phyloP scores from a whole-genome alignment of 164 flowering plant genomes.

The Vitis rotundifolia region DNA sequence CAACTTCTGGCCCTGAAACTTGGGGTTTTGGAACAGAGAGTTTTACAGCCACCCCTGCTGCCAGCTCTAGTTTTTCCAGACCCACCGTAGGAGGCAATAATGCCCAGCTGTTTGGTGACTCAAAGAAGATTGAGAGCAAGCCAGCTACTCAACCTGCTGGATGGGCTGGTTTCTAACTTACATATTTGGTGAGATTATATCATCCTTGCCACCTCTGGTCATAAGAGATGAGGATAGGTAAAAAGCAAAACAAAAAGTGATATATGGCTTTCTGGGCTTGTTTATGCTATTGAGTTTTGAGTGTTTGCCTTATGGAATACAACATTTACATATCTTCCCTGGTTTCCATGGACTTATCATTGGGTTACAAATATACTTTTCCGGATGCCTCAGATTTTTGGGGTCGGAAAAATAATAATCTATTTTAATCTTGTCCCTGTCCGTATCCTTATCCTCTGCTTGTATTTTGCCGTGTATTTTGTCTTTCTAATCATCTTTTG shows the following conservation, averaged over 20 bases:
- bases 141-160: slow-evolving; percentile 84
- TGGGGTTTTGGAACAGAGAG: slow-evolving; percentile 89
- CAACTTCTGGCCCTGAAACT: slow-evolving; percentile 30
- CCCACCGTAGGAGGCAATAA: slow-evolving; percentile 34
- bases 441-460: no score
- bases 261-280: slow-evolving; percentile 7
- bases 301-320: neutral
- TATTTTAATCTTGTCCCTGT: neutral
- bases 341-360: slow-evolving; percentile 1
- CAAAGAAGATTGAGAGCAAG: slow-evolving; percentile 47
- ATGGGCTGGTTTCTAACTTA: slow-evolving; percentile 93
- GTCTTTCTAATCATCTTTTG: no score
- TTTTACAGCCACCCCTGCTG: slow-evolving; percentile 67
- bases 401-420: neutral
- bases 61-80: slow-evolving; percentile 39
- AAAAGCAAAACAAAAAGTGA: neutral
- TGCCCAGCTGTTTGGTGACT: slow-evolving; percentile 48
- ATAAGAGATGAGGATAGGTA: neutral
- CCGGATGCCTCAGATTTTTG: slow-evolving; percentile 7
- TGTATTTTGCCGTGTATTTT: neutral
- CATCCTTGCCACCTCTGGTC: neutral
- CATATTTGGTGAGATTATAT: neutral
- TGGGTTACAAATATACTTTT: slow-evolving; percentile 5
- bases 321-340: slow-evolving; percentile 9
- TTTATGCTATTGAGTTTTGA: slow-evolving; percentile 3